Evolutionary conservation across 2,329 filamentous ascomycete species (phyloP), one percentile per base, ranked within the genome.

Genomic region (Calonectria pteridis): DNA sequence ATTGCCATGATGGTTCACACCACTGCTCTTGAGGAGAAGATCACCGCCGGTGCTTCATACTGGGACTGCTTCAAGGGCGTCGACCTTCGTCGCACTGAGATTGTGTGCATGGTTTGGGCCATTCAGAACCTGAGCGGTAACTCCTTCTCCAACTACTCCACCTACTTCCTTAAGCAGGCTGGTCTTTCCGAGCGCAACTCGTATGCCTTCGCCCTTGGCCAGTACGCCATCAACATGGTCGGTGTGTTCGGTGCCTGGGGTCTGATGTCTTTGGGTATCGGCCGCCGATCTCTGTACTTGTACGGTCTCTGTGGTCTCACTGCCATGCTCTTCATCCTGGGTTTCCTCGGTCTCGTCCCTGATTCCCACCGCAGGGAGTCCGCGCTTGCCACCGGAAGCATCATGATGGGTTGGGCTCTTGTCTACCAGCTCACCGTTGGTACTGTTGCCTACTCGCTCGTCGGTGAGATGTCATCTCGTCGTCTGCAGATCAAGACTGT

Each of bases 1-100:
- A 88, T 98, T 64, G 93, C 94, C 79, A 97, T 98, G 94, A 98
- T 98, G 94, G 91, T 95, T 1, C 94, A 97, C 82, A 98, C 95
- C 0, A 96, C 94, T 0, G 93, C 93, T 0, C 87, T 97, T 14
- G 95, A 98, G 83, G 89, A 94, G 81, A 89, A 90, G 84, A 94
- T 95, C 67, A 95, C 94, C 5, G 86, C 87, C 9, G 95, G 95
- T 35, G 91, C 94, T 7, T 92, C 89, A 67, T 98, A 97, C 83
- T 84, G 90, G 78, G 95, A 98, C 83, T 98, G 95, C 85, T 97
- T 98, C 89, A 93, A 89, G 82, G 95, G 95, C 14, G 90, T 91
- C 16, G 93, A 98, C 81, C 87, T 93, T 62, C 93, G 95, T 72
- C 91, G 95, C 31, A 98, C 95, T 2, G 95, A 89, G 85, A 90